Base-by-base conservation (phyloP, 805 yeast species). In the Saccharomycopsis sp. region DNA sequence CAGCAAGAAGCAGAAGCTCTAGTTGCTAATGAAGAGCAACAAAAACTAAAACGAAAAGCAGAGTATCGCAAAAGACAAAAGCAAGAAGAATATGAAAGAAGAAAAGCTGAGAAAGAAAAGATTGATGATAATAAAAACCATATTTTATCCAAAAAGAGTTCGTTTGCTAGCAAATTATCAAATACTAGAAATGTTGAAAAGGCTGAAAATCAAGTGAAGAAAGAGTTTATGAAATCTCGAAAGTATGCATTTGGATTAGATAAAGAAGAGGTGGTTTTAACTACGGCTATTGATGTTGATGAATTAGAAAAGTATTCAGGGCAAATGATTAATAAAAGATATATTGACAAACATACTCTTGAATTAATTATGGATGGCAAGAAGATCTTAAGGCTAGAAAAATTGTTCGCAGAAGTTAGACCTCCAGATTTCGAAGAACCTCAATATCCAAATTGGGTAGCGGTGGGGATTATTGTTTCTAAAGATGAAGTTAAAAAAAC, bases 351-450 rank as follows among this genome's bases (percentile, higher is more conserved):
- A 6, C 54, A 50, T 0, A 52, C 51, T 0, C 45, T 83, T 3
- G 53, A 58, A 1, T 32, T 46, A 3, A 51, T 69, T 2, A 49
- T 85, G 5, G 48, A 56, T 12, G 72, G 70, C 13, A 69, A 72
- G 45, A 75, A 77, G 48, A 54, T 79, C 1, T 57, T 83, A 34
- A 62, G 81, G 31, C 55, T 84, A 2, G 69, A 70, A 8, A 74
- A 76, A 48, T 55, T 81, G 2, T 66, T 74, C 49, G 79, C 85
- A 1, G 75, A 77, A 47, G 75, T 87, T 1, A 49, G 56, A 21
- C 79, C 92, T 2, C 92, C 95, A 0, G 63, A 72, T 17, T 87
- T 71, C 52, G 54, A 59, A 4, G 81, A 81, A 35, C 95, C 95
- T 0, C 59, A 61, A 26, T 78, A 79, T 51, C 59, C 79, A 3